Conservation (phyloP, 306 rosid genomes). For the Pyrus bretschneideri region DNA sequence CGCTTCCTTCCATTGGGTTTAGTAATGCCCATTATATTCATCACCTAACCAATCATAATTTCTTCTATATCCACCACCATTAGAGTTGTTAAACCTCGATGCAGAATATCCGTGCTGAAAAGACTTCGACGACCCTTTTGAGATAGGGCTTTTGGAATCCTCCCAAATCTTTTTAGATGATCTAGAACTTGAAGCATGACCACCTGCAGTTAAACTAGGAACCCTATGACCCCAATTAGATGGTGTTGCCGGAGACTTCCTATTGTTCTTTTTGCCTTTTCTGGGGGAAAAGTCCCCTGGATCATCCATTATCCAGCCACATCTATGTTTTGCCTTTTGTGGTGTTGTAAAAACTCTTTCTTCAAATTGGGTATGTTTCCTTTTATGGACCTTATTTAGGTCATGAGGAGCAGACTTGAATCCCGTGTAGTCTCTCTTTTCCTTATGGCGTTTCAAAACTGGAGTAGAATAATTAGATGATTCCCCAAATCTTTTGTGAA, state of each 20-base stretch:
- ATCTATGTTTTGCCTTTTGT: constrained; percentile 35
- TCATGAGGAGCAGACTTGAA: constrained; percentile 54
- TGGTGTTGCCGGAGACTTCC: constrained; percentile 42
- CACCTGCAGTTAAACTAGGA: constrained; percentile 21
- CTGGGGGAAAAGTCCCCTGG: constrained; percentile 35
- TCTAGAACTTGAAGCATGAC: constrained; percentile 28
- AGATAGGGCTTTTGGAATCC: constrained; percentile 27
- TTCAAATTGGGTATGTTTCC: constrained; percentile 39
- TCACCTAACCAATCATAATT: constrained; percentile 41
- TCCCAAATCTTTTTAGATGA: constrained; percentile 21
- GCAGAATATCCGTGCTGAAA: constrained; percentile 39
- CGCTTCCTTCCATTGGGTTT: not conserved
- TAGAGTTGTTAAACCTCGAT: constrained; percentile 45
- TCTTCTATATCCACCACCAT: constrained; percentile 32
- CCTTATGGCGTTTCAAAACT: constrained; percentile 27
- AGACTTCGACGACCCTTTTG: constrained; percentile 24
- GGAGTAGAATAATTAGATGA: constrained; percentile 31
- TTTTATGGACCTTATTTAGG: constrained; percentile 29
- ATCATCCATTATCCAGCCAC: constrained; percentile 48
- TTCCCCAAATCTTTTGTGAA: constrained; percentile 37
- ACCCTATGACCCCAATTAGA: constrained; percentile 17
- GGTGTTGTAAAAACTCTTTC: constrained; percentile 34
- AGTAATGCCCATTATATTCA: not conserved
- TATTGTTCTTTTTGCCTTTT: constrained; percentile 16
- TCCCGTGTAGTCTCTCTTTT: constrained; percentile 35